Percentiles rank a stretch among this genome's conserved stretches.
Evolutionary conservation across 2,329 filamentous ascomycete species (phyloP).

Genomic region (Botrytis byssoidea): DNA sequence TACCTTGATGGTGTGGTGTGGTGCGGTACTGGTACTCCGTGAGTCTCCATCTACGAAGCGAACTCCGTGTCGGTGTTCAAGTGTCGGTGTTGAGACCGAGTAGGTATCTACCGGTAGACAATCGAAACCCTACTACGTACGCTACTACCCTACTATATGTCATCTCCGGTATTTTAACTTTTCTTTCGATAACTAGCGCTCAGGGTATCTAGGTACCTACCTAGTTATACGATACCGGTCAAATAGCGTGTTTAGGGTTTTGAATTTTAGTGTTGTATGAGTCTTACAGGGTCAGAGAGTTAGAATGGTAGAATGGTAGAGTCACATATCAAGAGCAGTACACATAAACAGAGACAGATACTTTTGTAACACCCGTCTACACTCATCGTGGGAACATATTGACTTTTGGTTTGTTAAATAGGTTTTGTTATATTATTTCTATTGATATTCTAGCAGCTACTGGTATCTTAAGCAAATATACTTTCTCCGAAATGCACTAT

Average conservation of each 20-base stretch:
- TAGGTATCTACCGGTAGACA: background rate
- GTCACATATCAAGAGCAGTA: background rate
- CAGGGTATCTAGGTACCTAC: background rate
- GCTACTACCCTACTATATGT: background rate
- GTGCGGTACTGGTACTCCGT: background rate
- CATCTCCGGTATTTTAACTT: background rate
- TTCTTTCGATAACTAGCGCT: background rate
- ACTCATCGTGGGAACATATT: background rate
- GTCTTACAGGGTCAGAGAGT: background rate
- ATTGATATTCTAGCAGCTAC: background rate
- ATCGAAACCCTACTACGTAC: background rate
- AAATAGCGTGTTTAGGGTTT: background rate
- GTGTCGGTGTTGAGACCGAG: background rate
- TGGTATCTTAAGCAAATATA: background rate
- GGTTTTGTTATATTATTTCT: background rate
- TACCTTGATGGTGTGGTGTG: background rate
- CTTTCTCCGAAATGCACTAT: background rate
- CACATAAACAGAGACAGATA: background rate
- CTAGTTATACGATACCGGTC: background rate
- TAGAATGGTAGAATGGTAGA: background rate
- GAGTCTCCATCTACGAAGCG: background rate
- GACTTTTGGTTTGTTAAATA: background rate
- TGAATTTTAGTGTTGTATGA: background rate
- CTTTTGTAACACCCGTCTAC: background rate
- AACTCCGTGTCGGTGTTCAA: conserved; percentile 3